Evolutionary conservation across 306 rosid species (phyloP).

Genomic region (Ammopiptanthus mongolicus): DNA sequence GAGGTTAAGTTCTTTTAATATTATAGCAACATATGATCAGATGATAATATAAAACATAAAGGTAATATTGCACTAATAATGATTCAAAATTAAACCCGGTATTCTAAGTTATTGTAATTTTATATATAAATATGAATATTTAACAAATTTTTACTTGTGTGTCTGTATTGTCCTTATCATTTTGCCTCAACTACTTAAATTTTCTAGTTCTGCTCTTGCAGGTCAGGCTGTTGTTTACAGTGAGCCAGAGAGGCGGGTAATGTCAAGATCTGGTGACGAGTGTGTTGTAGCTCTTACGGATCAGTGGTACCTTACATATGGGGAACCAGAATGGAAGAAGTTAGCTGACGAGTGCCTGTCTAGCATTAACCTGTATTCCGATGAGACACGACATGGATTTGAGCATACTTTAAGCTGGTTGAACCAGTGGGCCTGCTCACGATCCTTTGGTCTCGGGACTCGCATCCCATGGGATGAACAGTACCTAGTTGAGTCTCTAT

Average conservation of each 20-base stretch:
- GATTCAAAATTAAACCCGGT: not conserved
- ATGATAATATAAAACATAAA: not conserved
- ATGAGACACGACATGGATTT: slow-evolving; percentile 82
- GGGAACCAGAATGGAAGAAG: slow-evolving; percentile 78
- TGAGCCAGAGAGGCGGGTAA: slow-evolving; percentile 85
- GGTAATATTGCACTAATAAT: not conserved
- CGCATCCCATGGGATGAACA: slow-evolving; percentile 94
- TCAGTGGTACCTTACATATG: slow-evolving; percentile 92
- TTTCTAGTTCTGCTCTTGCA: not conserved
- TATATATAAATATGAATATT: not conserved
- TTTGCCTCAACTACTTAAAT: not conserved
- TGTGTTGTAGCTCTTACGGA: slow-evolving; percentile 95
- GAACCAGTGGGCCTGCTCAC: slow-evolving; percentile 96
- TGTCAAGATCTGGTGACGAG: slow-evolving; percentile 88
- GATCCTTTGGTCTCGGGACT: slow-evolving; percentile 95
- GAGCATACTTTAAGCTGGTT: slow-evolving; percentile 89
- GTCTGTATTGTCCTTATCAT: not conserved
- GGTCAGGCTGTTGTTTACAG: slow-evolving; percentile 76
- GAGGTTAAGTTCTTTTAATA: not conserved
- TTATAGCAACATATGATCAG: not conserved
- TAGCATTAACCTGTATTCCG: slow-evolving; percentile 60
- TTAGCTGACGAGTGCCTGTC: slow-evolving; percentile 76
- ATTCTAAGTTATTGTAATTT: not conserved
- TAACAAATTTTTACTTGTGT: not conserved
- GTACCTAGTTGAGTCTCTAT: slow-evolving; percentile 75